Evolutionary conservation across 1,284 basidiomycete genomes (phyloP).

Genomic region (Bjerkandera adusta): DNA sequence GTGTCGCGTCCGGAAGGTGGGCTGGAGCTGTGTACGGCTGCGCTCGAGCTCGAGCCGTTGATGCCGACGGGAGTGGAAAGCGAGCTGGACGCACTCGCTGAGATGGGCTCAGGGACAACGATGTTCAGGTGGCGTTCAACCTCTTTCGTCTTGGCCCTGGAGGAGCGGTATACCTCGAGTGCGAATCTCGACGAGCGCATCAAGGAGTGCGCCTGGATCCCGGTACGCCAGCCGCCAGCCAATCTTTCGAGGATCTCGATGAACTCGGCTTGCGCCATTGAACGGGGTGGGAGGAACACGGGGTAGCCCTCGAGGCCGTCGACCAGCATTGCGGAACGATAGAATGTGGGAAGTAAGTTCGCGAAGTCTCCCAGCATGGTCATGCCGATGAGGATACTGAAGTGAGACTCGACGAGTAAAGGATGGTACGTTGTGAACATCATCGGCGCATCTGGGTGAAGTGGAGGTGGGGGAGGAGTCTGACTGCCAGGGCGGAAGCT

Average conservation of each 20-base stretch:
- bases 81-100: slow-evolving; percentile 20
- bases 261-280: slow-evolving; percentile 84
- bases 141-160: slow-evolving; percentile 22
- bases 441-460: slow-evolving; percentile 37
- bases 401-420: slow-evolving; percentile 79
- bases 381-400: slow-evolving; percentile 67
- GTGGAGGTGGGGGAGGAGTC: slow-evolving; percentile 29
- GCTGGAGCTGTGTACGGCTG: slow-evolving; percentile 17
- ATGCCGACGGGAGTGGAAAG: slow-evolving; percentile 17
- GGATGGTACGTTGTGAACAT: slow-evolving; percentile 84
- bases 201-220: slow-evolving; percentile 53
- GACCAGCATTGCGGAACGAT: slow-evolving; percentile 59
- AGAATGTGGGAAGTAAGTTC: slow-evolving; percentile 57
- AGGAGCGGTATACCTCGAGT: slow-evolving; percentile 38
- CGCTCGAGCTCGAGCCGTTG: slow-evolving; percentile 26
- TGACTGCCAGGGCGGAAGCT: slow-evolving; percentile 60
- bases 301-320: slow-evolving; percentile 83
- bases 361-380: slow-evolving; percentile 74
- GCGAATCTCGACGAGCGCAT: slow-evolving; percentile 36
- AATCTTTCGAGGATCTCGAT: slow-evolving; percentile 77
- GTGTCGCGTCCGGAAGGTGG: slow-evolving; percentile 20
- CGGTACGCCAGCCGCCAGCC: slow-evolving; percentile 64
- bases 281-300: slow-evolving; percentile 77
- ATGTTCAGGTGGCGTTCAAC: slow-evolving; percentile 22
- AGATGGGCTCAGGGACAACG: slow-evolving; percentile 26